Percentiles rank a stretch among this genome's conserved stretches.
phyloP scores from a whole-genome alignment of 495 filamentous ascomycete species.

The Trichocladium uniseriatum region DNA sequence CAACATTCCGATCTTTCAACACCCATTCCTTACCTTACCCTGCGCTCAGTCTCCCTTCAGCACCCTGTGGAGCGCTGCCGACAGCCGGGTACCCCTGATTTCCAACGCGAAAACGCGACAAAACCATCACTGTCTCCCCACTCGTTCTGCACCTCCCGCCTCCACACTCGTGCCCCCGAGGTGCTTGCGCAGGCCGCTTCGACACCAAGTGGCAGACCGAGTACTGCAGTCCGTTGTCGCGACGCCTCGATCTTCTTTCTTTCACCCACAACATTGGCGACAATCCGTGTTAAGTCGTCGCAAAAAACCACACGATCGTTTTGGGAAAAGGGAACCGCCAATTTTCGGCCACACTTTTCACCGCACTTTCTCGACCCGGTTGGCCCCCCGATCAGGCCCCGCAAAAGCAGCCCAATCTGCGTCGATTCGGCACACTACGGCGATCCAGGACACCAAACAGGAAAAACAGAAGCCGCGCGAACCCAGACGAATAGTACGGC shows the following conservation, averaged over 20 bases:
- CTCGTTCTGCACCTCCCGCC: background rate
- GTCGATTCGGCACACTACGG: no score
- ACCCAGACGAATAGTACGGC: background rate
- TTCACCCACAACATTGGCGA: background rate
- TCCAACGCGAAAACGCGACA: background rate
- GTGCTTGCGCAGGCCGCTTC: background rate
- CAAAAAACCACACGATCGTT: background rate
- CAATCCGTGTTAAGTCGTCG: background rate
- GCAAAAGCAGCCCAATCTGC: background rate
- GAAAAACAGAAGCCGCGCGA: background rate
- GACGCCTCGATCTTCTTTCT: background rate
- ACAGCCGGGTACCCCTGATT: background rate
- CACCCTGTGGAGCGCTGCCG: background rate
- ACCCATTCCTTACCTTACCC: constrained; percentile 2
- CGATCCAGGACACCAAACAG: no score
- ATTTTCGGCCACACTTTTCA: background rate
- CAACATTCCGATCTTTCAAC: background rate
- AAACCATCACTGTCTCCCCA: background rate
- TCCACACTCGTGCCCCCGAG: background rate
- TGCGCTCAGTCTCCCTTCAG: constrained; percentile 1
- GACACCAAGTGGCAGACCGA: background rate
- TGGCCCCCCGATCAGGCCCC: background rate
- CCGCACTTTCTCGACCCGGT: no score
- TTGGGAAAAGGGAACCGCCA: no score
- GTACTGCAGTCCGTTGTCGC: constrained; percentile 5